A percentile compares a stretch with the other conserved stretches of the same genome.
phyloP scores from a whole-genome alignment of 805 yeast genomes.

The Schwanniomyces yamadae region DNA sequence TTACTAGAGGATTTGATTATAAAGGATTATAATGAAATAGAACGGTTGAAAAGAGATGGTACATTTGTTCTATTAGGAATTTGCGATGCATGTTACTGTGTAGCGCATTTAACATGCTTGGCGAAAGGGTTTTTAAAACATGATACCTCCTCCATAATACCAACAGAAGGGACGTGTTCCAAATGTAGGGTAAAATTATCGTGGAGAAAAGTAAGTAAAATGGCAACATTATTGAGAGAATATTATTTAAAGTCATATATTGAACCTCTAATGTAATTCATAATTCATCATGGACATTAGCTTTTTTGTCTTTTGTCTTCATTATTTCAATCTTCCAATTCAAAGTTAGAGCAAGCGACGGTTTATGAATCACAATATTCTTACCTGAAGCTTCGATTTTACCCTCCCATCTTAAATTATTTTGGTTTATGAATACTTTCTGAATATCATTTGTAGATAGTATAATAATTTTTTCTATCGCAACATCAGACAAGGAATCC shows the following conservation, averaged over 20 bases:
- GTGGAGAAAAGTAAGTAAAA: conserved; percentile 20
- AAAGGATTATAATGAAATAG: conserved; percentile 3
- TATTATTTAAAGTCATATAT: conserved; percentile 14
- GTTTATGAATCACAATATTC: conserved; percentile 44
- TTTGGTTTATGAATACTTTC: conserved; percentile 35
- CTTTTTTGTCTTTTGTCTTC: too few relatives aligned
- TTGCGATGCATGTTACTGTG: conserved; percentile 35
- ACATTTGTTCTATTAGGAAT: conserved; percentile 30
- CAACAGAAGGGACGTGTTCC: conserved; percentile 15
- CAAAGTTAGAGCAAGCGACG: conserved; percentile 44
- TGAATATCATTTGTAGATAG: conserved; percentile 31
- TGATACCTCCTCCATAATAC: conserved; percentile 9
- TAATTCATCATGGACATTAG: conserved; percentile 27
- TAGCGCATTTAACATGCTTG: conserved; percentile 41
- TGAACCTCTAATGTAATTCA: conserved; percentile 8
- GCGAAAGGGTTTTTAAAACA: conserved; percentile 13
- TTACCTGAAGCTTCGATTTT: conserved; percentile 12
- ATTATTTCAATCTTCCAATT: conserved; percentile 53
- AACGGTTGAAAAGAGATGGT: conserved; percentile 1
- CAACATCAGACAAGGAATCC: conserved; percentile 30
- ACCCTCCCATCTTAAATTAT: conserved; percentile 36
- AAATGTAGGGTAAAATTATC: conserved; percentile 13
- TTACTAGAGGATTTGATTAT: conserved; percentile 20
- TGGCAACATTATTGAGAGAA: conserved; percentile 20
- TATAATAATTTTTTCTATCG: conserved; percentile 55